A percentile compares a stretch with the other conserved stretches of the same genome.
Evolutionary conservation across 73 alveolate species (phyloP).

Genomic region (Paramecium sonneborni): DNA sequence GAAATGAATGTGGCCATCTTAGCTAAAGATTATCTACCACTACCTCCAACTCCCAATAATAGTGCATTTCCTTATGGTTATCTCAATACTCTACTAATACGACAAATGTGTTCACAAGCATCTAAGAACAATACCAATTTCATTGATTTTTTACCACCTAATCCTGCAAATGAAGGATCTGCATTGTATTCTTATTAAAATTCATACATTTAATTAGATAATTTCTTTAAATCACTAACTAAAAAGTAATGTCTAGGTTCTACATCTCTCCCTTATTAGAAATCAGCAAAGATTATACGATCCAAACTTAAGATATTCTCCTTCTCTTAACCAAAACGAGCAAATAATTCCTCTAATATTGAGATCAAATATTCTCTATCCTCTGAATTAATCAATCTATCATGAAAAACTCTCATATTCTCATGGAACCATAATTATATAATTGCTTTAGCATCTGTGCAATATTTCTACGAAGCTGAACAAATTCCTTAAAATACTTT

Average conservation of each 20-base stretch:
- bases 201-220: constrained; percentile 62
- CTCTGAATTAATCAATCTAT: constrained; percentile 72
- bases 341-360: background rate
- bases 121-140: constrained; percentile 80
- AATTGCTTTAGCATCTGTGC: constrained; percentile 69
- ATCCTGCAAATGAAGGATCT: constrained; percentile 55
- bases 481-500: constrained; percentile 78
- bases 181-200: constrained; percentile 56
- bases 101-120: constrained; percentile 77
- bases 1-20: constrained; percentile 76
- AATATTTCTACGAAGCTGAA: constrained; percentile 66
- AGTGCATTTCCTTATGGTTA: constrained; percentile 99
- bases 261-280: constrained; percentile 43
- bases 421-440: constrained; percentile 96
- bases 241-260: constrained; percentile 42
- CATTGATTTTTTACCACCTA: constrained; percentile 63
- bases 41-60: constrained; percentile 89
- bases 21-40: constrained; percentile 80
- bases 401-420: constrained; percentile 79
- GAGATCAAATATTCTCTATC: constrained; percentile 58
- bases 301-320: constrained; percentile 30
- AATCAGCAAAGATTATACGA: constrained; percentile 45
- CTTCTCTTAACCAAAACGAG: constrained; percentile 7
- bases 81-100: constrained; percentile 95
- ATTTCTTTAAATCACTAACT: constrained; percentile 58